These are phyloP conservation scores for Baudoinia panamericana DNA, from an alignment of 495 filamentous ascomycete genomes.

Conservation along the genomic window DNA sequence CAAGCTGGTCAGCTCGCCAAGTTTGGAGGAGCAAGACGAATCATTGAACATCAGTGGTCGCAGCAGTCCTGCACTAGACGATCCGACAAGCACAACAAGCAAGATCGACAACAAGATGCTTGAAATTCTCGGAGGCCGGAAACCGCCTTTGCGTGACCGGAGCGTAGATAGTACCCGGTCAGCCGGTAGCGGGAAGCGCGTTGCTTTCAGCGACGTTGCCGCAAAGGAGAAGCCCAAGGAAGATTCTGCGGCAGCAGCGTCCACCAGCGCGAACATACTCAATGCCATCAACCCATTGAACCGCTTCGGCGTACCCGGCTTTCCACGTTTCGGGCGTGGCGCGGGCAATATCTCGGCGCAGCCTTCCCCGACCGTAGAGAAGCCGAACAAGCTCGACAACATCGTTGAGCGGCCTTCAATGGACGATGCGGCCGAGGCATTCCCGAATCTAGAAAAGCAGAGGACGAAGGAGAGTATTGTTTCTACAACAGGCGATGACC, in stretches of 20 bases:
- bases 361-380: constrained; percentile 7
- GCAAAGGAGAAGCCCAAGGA: constrained; percentile 6
- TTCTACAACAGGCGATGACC: constrained; percentile 12
- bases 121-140: constrained; percentile 45
- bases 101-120: constrained; percentile 45
- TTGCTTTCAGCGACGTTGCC: constrained; percentile 27
- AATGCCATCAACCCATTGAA: constrained; percentile 71
- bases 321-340: constrained; percentile 63
- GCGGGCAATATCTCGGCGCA: constrained; percentile 21
- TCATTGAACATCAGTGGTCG: constrained; percentile 25
- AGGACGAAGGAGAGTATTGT: not conserved
- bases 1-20: constrained; percentile 65
- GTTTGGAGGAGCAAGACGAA: constrained; percentile 34
- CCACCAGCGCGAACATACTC: constrained; percentile 50
- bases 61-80: constrained; percentile 15
- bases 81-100: constrained; percentile 14
- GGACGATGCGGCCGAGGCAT: not conserved
- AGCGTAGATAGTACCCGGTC: constrained; percentile 67
- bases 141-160: constrained; percentile 52
- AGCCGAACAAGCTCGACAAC: constrained; percentile 12
- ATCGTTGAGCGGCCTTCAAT: constrained; percentile 5
- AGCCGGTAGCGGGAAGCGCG: constrained; percentile 38
- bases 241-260: constrained; percentile 13
- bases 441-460: constrained; percentile 5
- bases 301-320: constrained; percentile 55